Evolutionary conservation across 108 stramenopile genomes (phyloP), one percentile per base, ranked within the genome.

Genomic region (Fragilaria crotonensis): DNA sequence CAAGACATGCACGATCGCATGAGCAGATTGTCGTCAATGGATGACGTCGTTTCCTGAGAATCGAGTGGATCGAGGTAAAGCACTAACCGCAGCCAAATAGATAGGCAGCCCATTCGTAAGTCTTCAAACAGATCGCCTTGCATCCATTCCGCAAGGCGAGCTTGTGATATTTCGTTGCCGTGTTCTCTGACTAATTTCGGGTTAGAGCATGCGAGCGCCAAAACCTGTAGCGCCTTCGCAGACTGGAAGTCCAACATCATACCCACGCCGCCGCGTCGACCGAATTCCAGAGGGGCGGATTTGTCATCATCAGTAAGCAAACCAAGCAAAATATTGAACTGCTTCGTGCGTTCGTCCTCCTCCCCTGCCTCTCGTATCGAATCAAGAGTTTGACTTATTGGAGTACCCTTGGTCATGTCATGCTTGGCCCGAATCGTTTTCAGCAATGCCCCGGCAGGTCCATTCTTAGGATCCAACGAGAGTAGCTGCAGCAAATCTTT

Each of bases 41-140:
- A 48, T 32, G 52, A 54, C 25, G 52, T 26, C 2, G 64, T 62
- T 33, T 80, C 52, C 51, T 80, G 62, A n/a, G 71, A 71, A 45
- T 71, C 80, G 45, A 73, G 66, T 32, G 79, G 73, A 70, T 92
- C 80, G 52, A 76, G 69, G 57, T 88, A 84, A 36, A 88, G 66
- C 46, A 88, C 76, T 1, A 86, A 58, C 9, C 87, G 71, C 9
- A 86, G 47, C 52, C 64, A 69, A 30, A 88, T 57, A n/a, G 87
- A 59, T 20, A 59, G 20, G 25, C 20, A 20, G 2, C 19, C 58
- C 22, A 59, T n/a, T 46, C 9, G 18, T n/a, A 25, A 11, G 46
- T 45, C 60, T 20, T 60, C 47, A 21, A 30, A 11, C 25, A 17
- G 20, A 44, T 19, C 36, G 5, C 20, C 33, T 58, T 44, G n/a